Percentiles rank a stretch among this genome's conserved stretches.
Evolutionary conservation across 257 asterid species (phyloP).

Genomic region (Solanum clarkiae): DNA sequence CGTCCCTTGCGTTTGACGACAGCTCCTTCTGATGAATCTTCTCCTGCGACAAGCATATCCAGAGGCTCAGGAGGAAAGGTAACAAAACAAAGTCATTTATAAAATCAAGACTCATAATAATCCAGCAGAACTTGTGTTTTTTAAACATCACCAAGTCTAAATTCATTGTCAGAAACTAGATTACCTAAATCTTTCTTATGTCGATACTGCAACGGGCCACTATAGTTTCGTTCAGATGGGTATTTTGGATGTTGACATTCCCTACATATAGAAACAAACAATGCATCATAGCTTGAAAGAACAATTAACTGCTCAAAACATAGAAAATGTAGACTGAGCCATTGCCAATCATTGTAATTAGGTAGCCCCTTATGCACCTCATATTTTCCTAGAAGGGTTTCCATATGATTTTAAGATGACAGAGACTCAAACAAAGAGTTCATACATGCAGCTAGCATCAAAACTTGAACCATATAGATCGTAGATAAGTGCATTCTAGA

Average conservation of each 20-base stretch:
- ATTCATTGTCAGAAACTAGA: neutral
- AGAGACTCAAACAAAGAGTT: neutral
- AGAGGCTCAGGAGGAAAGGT: neutral
- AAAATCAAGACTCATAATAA: neutral
- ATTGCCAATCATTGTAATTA: neutral
- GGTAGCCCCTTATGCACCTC: neutral
- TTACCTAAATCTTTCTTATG: conserved; percentile 54
- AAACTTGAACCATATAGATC: neutral
- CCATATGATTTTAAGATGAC: neutral
- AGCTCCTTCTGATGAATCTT: conserved; percentile 72
- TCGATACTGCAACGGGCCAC: conserved; percentile 78
- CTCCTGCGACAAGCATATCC: conserved; percentile 34
- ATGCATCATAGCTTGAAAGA: neutral
- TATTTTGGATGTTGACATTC: conserved; percentile 50
- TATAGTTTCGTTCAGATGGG: conserved; percentile 49
- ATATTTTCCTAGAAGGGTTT: neutral
- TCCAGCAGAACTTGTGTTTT: neutral
- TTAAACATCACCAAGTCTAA: neutral
- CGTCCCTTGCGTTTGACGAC: conserved; percentile 90
- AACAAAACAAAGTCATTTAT: neutral
- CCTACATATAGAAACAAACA: conserved; percentile 36
- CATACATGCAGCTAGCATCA: neutral
- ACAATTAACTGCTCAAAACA: neutral
- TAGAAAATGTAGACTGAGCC: neutral
- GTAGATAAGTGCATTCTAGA: neutral